Evolutionary conservation across 306 rosid species (phyloP).

Genomic region (Medicago ruthenica): DNA sequence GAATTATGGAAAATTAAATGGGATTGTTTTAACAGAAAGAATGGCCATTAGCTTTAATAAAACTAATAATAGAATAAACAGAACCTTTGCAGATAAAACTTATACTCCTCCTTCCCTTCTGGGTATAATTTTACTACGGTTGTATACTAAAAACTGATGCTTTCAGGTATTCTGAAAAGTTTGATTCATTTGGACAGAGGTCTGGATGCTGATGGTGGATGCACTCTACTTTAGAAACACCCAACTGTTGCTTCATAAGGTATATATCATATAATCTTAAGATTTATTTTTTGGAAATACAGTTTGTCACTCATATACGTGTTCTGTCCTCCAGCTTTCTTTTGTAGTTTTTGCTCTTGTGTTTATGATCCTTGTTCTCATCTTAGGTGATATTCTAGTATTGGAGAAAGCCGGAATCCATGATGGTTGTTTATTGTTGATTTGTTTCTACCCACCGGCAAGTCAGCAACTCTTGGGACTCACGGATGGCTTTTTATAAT

Average conservation of each 20-base stretch:
- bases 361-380: slow-evolving; percentile 51
- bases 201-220: slow-evolving; percentile 49
- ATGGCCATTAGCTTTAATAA: slow-evolving; percentile 6
- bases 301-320: slow-evolving; percentile 40
- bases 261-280: slow-evolving; percentile 48
- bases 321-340: slow-evolving; percentile 46
- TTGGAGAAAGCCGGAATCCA: slow-evolving; percentile 43
- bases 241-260: slow-evolving; percentile 41
- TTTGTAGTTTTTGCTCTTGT: slow-evolving; percentile 35
- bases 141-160: slow-evolving; percentile 26
- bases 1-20: not conserved
- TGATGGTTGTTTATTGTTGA: slow-evolving; percentile 50
- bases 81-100: not conserved
- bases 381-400: slow-evolving; percentile 48
- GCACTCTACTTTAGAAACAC: slow-evolving; percentile 31
- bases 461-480: slow-evolving; percentile 53
- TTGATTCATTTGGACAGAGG: slow-evolving; percentile 29
- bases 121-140: slow-evolving; percentile 25
- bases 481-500: slow-evolving; percentile 61
- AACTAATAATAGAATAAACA: slow-evolving; percentile 19
- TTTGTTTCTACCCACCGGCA: slow-evolving; percentile 53
- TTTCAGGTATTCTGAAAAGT: slow-evolving; percentile 42
- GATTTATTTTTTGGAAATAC: slow-evolving; percentile 39
- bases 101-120: not conserved
- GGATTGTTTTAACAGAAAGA: slow-evolving; percentile 20